A percentile compares a stretch with the other conserved stretches of the same genome.
These are phyloP conservation scores for Fomitopsis serialis DNA, from an alignment of 768 basidiomycete genomes.

Conservation along the genomic window DNA sequence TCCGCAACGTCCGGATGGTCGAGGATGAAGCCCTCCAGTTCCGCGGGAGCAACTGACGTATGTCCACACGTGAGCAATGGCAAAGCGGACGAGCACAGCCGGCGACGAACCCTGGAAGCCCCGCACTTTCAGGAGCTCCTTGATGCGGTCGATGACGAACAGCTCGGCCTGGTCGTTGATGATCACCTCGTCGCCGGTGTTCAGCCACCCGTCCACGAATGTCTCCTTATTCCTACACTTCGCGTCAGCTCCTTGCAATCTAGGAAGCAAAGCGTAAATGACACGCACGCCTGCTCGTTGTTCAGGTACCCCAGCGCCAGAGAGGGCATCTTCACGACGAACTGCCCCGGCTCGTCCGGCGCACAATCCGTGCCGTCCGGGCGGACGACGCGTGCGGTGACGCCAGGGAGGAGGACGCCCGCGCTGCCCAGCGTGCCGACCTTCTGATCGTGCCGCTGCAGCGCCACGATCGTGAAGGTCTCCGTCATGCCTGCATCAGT, in stretches of 20 bases:
- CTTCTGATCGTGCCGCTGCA: no score
- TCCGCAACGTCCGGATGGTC: conserved; percentile 38
- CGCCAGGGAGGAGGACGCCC: conserved; percentile 40
- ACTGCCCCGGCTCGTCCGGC: conserved; percentile 41
- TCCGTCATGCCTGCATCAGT: no score
- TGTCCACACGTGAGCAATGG: neutral
- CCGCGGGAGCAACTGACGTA: conserved; percentile 26
- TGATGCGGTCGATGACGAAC: conserved; percentile 59
- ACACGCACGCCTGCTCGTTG: no score
- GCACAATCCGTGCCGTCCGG: conserved; percentile 36
- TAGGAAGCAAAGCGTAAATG: no score
- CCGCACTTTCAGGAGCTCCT: conserved; percentile 65
- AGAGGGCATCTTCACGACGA: conserved; percentile 39
- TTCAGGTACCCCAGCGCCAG: conserved; percentile 29
- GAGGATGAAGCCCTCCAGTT: conserved; percentile 29
- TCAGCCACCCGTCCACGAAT: conserved; percentile 64
- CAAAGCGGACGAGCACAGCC: neutral
- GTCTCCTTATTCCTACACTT: conserved; percentile 55
- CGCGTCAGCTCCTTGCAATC: no score
- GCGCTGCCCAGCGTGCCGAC: conserved; percentile 19
- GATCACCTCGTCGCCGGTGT: conserved; percentile 60
- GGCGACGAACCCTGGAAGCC: no score
- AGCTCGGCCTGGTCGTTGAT: conserved; percentile 52
- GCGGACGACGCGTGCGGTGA: conserved; percentile 37
- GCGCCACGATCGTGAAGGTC: no score